Base-by-base conservation (phyloP, 352 stramenopile genomes). In the Pythium aquatile region DNA sequence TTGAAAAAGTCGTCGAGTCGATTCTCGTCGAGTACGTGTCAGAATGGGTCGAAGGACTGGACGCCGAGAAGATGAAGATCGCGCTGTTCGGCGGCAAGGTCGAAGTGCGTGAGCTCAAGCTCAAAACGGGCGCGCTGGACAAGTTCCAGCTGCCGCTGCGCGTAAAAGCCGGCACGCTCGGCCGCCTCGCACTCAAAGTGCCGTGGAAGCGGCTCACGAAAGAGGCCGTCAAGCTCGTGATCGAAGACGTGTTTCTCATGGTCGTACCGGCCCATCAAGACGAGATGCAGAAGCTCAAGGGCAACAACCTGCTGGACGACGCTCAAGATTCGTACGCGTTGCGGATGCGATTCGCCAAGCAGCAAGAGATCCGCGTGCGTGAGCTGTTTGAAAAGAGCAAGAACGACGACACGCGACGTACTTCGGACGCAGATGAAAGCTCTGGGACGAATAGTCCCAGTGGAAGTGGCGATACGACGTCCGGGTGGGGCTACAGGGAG, bases 61-160 rank as follows among this genome's bases (percentile, higher is more conserved):
- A 95, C 61, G 82, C 85, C 44, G 83, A 94, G 79, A 92, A 93
- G 73, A 95, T 94, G 82, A 92, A 92, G 69, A 70, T 95, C 57
- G 87, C 78, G 40, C 68, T 95, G 35, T 94, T 94, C 55, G 74
- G 83, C 26, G 85, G 87, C 14, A 93, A 93, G 49, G 83, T 95
- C 53, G 85, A 92, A 63, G 90, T 95, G 55, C 76, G 79, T 37
- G 83, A 93, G 49, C 67, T 95, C 58, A 77, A 85, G 61, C 81
- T 95, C 68, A 80, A 85, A 48, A 76, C 79, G 3, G 76, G 75
- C 26, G 75, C 80, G 30, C 71, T 95, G 37, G 77, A 92, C 63
- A 88, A 91, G 72, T 90, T 95, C 55, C 73, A 92, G 56, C 46
- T 95, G 61, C 87, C 87, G 7, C 61, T 95, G 62, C 83, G 77